A percentile compares a stretch with the other conserved stretches of the same genome.
Evolutionary conservation across 2,329 filamentous ascomycete species (phyloP).

Genomic region (Colletotrichum sp.): DNA sequence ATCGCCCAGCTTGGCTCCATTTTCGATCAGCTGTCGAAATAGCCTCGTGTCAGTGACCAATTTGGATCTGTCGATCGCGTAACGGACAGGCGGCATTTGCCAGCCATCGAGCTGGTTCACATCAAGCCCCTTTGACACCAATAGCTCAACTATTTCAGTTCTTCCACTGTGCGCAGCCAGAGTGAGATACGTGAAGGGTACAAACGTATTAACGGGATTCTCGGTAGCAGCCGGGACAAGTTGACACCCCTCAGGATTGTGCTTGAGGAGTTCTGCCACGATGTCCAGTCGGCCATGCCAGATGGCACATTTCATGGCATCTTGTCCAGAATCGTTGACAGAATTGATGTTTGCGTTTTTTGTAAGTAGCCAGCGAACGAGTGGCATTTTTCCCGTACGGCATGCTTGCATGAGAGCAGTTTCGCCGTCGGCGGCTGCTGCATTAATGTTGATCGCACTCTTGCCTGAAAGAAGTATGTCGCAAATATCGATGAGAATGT

Average conservation of each 20-base stretch:
- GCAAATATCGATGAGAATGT: not conserved
- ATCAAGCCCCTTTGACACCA: rapidly evolving
- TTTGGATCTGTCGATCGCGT: not conserved
- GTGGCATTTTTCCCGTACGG: not conserved
- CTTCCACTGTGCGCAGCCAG: not conserved
- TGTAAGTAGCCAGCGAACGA: not conserved
- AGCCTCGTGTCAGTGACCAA: not conserved
- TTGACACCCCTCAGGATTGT: not conserved
- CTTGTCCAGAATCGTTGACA: not conserved
- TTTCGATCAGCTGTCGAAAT: not conserved
- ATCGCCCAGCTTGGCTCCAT: not conserved
- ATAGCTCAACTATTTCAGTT: not conserved
- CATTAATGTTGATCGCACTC: rapidly evolving
- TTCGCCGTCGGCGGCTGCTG: not conserved
- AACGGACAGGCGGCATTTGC: not conserved
- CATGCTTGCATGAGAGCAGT: not conserved
- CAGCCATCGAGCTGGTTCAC: not conserved
- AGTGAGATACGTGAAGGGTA: not conserved
- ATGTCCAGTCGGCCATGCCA: not conserved
- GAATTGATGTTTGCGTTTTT: rapidly evolving
- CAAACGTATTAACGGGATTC: not conserved
- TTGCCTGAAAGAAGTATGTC: not conserved
- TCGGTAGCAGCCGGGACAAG: not conserved
- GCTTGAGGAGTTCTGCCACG: not conserved
- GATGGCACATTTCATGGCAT: not conserved